phyloP scores from a whole-genome alignment of 2,329 filamentous ascomycete genomes.

The Didymella exigua region DNA sequence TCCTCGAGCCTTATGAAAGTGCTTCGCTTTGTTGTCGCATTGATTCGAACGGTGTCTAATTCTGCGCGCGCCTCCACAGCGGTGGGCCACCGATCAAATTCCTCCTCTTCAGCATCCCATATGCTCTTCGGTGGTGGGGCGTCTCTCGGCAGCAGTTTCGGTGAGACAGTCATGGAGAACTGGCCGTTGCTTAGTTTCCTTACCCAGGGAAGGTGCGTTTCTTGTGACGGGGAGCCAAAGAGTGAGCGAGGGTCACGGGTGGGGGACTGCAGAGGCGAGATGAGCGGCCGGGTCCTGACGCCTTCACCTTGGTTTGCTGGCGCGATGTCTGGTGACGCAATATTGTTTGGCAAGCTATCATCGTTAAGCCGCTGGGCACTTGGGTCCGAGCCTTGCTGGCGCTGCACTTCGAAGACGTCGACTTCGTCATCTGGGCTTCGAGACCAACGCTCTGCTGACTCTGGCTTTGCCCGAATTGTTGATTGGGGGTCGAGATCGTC shows the following conservation, averaged over 20 bases:
- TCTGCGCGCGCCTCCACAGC: conserved; percentile 1
- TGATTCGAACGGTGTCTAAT: background rate
- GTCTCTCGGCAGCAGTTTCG: background rate
- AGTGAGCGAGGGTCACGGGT: conserved; percentile 1
- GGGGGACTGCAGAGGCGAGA: background rate
- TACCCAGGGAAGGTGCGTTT: conserved; percentile 12
- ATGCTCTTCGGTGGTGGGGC: conserved; percentile 9
- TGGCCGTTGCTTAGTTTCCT: conserved; percentile 6
- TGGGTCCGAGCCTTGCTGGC: background rate
- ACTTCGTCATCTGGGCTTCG: background rate
- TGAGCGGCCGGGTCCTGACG: background rate
- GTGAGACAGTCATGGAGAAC: conserved; percentile 4
- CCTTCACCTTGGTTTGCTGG: background rate
- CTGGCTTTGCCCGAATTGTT: background rate
- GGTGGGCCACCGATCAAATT: conserved; percentile 19
- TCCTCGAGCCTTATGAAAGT: background rate
- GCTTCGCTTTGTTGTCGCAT: conserved; percentile 7
- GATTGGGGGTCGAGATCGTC: background rate
- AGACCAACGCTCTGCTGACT: too few species aligned
- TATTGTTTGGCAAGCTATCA: background rate
- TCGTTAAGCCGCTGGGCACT: background rate
- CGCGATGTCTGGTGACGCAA: background rate
- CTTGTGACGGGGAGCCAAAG: conserved; percentile 3
- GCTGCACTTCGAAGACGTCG: conserved; percentile 3
- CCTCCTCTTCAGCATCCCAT: conserved; percentile 23